Percentiles rank a stretch among this genome's conserved stretches.
Conservation (phyloP, 2,329 filamentous ascomycete species). For the Chaetothyriales sp. region DNA sequence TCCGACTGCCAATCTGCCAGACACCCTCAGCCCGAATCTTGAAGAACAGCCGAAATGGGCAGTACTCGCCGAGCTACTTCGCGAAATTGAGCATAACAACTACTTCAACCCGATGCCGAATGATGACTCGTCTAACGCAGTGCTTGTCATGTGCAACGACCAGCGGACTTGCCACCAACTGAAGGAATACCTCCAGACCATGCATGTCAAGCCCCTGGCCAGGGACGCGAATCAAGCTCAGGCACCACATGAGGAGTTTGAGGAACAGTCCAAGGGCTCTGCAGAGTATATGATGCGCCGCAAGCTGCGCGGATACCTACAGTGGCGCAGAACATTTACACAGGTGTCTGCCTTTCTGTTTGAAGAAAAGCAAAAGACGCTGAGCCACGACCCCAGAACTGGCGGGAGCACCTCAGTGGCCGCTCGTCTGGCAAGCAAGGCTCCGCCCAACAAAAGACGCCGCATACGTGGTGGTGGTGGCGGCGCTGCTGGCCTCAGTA, state of each 20-base stretch:
- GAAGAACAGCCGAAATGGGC: constrained; percentile 94
- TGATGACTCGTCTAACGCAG: constrained; percentile 79
- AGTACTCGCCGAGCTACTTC: constrained; percentile 72
- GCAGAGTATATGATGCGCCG: constrained; percentile 80
- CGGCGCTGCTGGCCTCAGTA: constrained; percentile 40
- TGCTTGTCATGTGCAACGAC: constrained; percentile 90
- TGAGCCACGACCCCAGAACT: constrained; percentile 48
- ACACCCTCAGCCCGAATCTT: constrained; percentile 62
- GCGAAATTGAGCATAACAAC: constrained; percentile 82
- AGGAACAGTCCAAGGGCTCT: constrained; percentile 49
- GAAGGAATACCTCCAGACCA: constrained; percentile 78
- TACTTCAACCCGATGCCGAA: constrained; percentile 64
- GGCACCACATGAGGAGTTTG: constrained; percentile 26
- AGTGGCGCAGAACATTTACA: constrained; percentile 80
- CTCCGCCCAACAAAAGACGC: constrained; percentile 71
- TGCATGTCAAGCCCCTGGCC: constrained; percentile 52
- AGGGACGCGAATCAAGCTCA: constrained; percentile 25
- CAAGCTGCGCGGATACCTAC: constrained; percentile 69
- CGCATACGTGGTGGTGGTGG: constrained; percentile 78
- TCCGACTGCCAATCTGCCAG: constrained; percentile 34
- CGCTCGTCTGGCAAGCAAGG: constrained; percentile 31
- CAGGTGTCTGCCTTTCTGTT: constrained; percentile 67
- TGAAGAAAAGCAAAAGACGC: constrained; percentile 60
- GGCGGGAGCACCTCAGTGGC: constrained; percentile 29
- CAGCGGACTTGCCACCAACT: constrained; percentile 74